Evolutionary conservation across 75 land plant species (phyloP).

Genomic region (Pinus taeda): DNA sequence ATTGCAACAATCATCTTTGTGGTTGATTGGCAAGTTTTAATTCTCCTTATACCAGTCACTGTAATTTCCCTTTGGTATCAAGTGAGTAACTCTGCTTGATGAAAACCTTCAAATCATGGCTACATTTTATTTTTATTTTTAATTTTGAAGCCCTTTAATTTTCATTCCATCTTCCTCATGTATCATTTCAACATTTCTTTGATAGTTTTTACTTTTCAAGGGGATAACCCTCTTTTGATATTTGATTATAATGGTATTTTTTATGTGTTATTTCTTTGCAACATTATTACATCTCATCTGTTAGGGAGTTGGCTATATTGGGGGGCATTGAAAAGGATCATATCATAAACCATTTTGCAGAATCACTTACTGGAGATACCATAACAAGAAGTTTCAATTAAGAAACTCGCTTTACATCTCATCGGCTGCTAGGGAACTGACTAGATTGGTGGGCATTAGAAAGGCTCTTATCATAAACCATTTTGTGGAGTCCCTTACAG

Average conservation of each 20-base stretch:
- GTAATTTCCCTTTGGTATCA: slow-evolving; percentile 62
- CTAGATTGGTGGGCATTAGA: slow-evolving; percentile 55
- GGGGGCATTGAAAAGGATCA: too few species aligned
- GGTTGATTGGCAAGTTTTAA: slow-evolving; percentile 64
- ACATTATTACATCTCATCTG: slow-evolving; percentile 68
- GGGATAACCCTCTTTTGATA: too few species aligned
- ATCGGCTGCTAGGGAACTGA: slow-evolving; percentile 55
- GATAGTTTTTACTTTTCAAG: neutral
- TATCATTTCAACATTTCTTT: neutral
- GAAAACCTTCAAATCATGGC: neutral
- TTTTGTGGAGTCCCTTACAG: slow-evolving; percentile 65
- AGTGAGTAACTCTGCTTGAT: slow-evolving; percentile 27
- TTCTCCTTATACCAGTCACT: neutral
- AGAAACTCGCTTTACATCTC: too few species aligned
- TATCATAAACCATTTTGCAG: too few species aligned
- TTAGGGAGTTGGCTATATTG: too few species aligned
- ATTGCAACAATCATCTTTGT: slow-evolving; percentile 25
- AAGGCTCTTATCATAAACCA: slow-evolving; percentile 83
- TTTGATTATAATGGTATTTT: neutral
- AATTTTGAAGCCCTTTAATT: too few species aligned
- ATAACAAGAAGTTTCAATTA: too few species aligned
- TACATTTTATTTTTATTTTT: neutral
- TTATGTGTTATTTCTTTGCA: slow-evolving; percentile 21
- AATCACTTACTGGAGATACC: too few species aligned
- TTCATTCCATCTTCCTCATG: neutral